Evolutionary conservation across 2,329 filamentous ascomycete genomes (phyloP), one percentile per base, ranked within the genome.

Genomic region (Trichoderma sp.): DNA sequence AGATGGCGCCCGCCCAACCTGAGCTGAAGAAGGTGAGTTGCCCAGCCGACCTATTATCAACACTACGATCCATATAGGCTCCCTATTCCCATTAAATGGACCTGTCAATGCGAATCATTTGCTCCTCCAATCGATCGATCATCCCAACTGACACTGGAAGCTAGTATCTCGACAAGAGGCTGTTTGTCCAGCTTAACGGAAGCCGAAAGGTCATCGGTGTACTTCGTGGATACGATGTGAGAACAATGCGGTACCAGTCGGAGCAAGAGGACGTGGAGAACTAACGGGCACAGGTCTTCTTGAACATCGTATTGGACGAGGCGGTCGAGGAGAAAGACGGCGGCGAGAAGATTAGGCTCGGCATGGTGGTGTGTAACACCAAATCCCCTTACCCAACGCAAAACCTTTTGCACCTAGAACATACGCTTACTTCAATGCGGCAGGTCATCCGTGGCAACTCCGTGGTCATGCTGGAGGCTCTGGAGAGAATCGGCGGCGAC

Each of bases 101-200:
- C 4, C 13, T 12, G 28, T 15, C 32, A 6, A 43, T n/a, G 1
- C 32, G 20, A 23, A 34, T 26, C 30, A 53, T 13, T 57, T 4
- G 9, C 36, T 55, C 2, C 1, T 55, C 32, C 47, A 28, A 59
- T n/a, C n/a, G n/a, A 59, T 53, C 34, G 39, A 58, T n/a, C 43
- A 57, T 15, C n/a, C 36, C 12, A 28, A 4, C 68, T 71, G n/a
- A 71, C 61, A 20, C 11, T n/a, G 20, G 11, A 17, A 26, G 30
- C 20, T 66, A 99, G 96, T 99, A 99, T 84, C 94, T 99, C 84
- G 96, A 99, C 88, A 99, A 99, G 90, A 90, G 95, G 84, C 89
- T 99, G 80, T 97, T 98, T 83, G 94, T 98, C 76, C 95, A 99
- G 83, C 87, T 99, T 69, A 99, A 99, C 84, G 96, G 96, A 80